Evolutionary conservation across 208 protist species (phyloP), one percentile per base, ranked within the genome.

Genomic region (Trypanosoma conorhini): DNA sequence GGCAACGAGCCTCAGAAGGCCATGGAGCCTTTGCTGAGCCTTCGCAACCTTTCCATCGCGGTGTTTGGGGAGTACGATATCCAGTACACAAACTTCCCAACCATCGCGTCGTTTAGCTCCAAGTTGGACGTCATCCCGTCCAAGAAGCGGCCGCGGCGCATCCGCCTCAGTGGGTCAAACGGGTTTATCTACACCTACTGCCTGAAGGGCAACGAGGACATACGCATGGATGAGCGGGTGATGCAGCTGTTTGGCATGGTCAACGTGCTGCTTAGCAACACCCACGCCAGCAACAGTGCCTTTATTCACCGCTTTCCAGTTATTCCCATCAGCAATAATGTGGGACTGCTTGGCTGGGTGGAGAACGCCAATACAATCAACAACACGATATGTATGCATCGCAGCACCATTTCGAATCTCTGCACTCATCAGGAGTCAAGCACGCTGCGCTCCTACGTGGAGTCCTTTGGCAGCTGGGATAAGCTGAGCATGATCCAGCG

Each of bases 221-320:
- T 99, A 55, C 89, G 98, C 33, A 98, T 99, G 97, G 99, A 99
- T 81, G 99, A 99, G 89, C 93, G 99, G 26, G 99, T 99, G 30
- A 99, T 99, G 99, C 99, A 99, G 90, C 89, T 99, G 35, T 99
- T 99, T 77, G 98, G 98, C 17, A 95, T 99, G 62, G 98, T 99
- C 19, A 99, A 99, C 88, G 98, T 97, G n/a, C 90, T 99, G 8
- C 88, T 99, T 9, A 86, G 74, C n/a, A 82, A 91, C 70, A 91
- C 97, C 46, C 85, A 89, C n/a, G 91, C 89, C 28, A 81, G 91
- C 15, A 86, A 79, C 74, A 77, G 86, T 59, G 83, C 82, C 7
- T 82, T 88, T 68, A 99, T 99, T 67, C 87, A 93, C 66, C 83
- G 96, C 59, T 99, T 99, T 82, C 82, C 96, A 31, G 98, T 99